Conservation (phyloP, 1,139 yeast species). For the Geotrichum histeridarum region DNA sequence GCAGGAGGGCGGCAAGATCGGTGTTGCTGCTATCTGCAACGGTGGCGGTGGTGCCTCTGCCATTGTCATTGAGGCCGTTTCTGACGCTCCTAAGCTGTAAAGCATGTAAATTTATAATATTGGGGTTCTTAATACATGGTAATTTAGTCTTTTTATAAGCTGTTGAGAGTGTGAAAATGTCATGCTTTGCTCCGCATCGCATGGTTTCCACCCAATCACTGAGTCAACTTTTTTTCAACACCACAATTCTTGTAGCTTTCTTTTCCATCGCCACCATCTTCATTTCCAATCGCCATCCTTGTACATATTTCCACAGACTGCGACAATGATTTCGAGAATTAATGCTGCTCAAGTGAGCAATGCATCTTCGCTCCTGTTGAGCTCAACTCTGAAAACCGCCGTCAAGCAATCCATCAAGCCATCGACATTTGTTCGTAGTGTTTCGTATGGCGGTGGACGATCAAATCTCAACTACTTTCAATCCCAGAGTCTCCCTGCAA, state of each 20-base stretch:
- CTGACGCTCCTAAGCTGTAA: constrained; percentile 15
- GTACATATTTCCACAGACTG: background rate
- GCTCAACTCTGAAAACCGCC: background rate
- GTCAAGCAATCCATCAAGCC: background rate
- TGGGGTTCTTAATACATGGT: background rate
- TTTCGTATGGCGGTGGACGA: constrained; percentile 3
- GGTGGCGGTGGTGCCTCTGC: constrained; percentile 99
- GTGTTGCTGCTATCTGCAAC: constrained; percentile 94
- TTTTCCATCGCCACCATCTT: background rate
- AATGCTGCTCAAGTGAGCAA: background rate
- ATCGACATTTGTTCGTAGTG: background rate
- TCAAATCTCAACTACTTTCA: constrained; percentile 54
- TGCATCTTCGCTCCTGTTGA: background rate
- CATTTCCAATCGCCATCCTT: background rate
- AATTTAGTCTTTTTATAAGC: background rate
- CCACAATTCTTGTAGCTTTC: background rate
- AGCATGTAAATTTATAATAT: background rate
- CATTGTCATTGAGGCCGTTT: constrained; percentile 54
- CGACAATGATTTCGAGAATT: constrained; percentile 2
- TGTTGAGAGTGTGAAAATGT: background rate
- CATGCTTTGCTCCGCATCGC: background rate
- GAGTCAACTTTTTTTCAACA: constrained; percentile 3
- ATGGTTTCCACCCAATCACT: constrained; percentile 9
- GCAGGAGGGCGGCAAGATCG: constrained; percentile 74
- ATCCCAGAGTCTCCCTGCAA: constrained; percentile 61